A percentile compares a stretch with the other conserved stretches of the same genome.
Evolutionary conservation across 257 asterid species (phyloP).

Genomic region (Leonotis leonurus): DNA sequence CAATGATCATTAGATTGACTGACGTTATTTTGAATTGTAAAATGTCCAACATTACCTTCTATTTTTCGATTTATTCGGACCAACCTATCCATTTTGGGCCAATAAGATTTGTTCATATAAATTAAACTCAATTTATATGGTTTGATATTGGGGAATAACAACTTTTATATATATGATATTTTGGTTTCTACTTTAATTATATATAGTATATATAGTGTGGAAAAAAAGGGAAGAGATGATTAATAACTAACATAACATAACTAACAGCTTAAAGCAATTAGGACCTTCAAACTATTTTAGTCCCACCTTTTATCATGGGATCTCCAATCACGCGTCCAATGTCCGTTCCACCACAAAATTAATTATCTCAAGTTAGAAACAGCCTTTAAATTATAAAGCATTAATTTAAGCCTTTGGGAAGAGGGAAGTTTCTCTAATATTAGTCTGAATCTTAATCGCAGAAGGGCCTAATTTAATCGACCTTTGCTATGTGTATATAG

Average conservation of each 20-base stretch:
- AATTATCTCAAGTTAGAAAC: not conserved
- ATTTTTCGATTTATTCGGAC: too few species aligned
- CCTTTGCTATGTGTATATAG: not conserved
- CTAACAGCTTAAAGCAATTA: not conserved
- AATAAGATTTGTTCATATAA: too few species aligned
- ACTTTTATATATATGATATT: too few species aligned
- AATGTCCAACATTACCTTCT: too few species aligned
- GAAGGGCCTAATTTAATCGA: not conserved
- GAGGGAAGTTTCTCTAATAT: not conserved
- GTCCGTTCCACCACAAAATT: conserved; percentile 2
- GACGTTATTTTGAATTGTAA: too few species aligned
- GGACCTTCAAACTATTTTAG: not conserved
- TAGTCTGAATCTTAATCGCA: not conserved
- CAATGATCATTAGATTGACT: too few species aligned
- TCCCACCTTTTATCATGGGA: conserved; percentile 19
- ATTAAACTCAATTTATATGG: too few species aligned
- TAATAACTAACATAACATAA: not conserved
- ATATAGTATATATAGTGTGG: too few species aligned
- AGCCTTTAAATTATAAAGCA: conserved; percentile 16
- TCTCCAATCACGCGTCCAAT: conserved; percentile 27
- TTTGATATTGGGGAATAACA: too few species aligned
- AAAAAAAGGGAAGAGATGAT: not conserved
- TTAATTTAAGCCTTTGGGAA: not conserved
- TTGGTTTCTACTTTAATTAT: too few species aligned
- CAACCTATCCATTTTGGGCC: too few species aligned